phyloP scores from a whole-genome alignment of 192 early-diverging fungal species.

The Podila minutissima region DNA sequence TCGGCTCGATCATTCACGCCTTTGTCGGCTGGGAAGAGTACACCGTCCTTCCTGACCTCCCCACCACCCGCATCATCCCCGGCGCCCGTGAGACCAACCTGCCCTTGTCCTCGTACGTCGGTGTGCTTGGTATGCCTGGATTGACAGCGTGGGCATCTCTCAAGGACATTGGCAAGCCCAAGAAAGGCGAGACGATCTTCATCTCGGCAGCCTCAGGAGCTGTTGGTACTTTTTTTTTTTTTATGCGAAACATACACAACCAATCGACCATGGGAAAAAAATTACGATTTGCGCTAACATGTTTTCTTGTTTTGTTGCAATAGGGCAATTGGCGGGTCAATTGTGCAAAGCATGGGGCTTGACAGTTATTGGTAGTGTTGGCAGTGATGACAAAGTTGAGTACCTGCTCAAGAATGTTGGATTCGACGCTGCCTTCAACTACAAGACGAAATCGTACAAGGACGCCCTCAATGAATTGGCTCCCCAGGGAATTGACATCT shows the following conservation, averaged over 20 bases:
- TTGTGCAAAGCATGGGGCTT: conserved; percentile 78
- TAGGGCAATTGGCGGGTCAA: conserved; percentile 71
- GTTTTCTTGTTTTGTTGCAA: background rate
- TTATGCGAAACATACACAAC: background rate
- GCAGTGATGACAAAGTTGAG: conserved; percentile 78
- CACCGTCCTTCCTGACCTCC: conserved; percentile 52
- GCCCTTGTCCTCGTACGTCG: conserved; percentile 69
- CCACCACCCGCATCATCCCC: conserved; percentile 52
- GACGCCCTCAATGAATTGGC: conserved; percentile 66
- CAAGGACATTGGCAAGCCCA: conserved; percentile 76
- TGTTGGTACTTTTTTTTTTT: conserved; percentile 63
- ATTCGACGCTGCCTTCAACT: conserved; percentile 86
- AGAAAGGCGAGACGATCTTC: conserved; percentile 87
- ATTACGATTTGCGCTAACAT: background rate
- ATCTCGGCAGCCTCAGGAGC: conserved; percentile 81
- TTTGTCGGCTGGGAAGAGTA: conserved; percentile 71
- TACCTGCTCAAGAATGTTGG: conserved; percentile 68
- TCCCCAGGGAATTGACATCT: conserved; percentile 87
- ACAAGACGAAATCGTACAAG: conserved; percentile 70
- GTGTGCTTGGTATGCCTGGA: conserved; percentile 63
- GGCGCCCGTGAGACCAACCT: conserved; percentile 51
- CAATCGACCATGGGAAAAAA: background rate
- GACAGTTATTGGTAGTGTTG: conserved; percentile 78
- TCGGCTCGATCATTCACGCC: conserved; percentile 74
- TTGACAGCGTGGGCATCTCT: conserved; percentile 50